Evolutionary conservation across 2,329 filamentous ascomycete genomes (phyloP), one percentile per base, ranked within the genome.

Genomic region (Byssoonygena ceratinophila): DNA sequence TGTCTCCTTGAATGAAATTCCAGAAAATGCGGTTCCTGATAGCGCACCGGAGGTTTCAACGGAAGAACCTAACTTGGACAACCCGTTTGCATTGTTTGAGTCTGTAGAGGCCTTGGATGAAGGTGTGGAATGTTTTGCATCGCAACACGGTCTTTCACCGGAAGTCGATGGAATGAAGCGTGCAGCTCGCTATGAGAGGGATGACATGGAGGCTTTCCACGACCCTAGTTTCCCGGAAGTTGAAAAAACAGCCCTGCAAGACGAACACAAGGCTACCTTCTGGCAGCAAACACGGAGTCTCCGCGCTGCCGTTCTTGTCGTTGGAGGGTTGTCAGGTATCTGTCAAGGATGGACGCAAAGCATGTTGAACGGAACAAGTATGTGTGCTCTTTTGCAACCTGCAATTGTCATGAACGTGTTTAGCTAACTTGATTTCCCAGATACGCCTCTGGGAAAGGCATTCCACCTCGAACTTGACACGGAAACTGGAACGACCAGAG

Each of bases 271-370:
- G 12, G 43, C 37, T 3, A 46, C 50, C 1, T 52, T 52, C 16
- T 52, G 50, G 50, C 43, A 52, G 32, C 50, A 52, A 18, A 32
- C 50, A 11, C 50, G 50, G 12, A 52, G 50, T 16, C 43, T 52
- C 18, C 50, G 41, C 23, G 11, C 43, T 34, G 36, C 41, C 1
- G 50, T 52, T 7, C 41, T 52, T 8, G 20, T 52, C 9, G 29
- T 52, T n/a, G 50, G 50, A 22, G 50, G 32, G 18, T 23, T 52
- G 7, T 52, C 50, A 14, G 50, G 50, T n/a, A 16, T 52, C 12
- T 52, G 50, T 31, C 50, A 52, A 29, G 50, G 50, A 25, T 52
- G 50, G 50, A 52, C 50, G 9, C 50, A 52, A 23, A 52, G 50
- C 25, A 22, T 47, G 25, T 40, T 47, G 23, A 52, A 52, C 29